These are phyloP conservation scores for Litchi chinensis DNA, from an alignment of 345 rosid species.

Conservation along the genomic window DNA sequence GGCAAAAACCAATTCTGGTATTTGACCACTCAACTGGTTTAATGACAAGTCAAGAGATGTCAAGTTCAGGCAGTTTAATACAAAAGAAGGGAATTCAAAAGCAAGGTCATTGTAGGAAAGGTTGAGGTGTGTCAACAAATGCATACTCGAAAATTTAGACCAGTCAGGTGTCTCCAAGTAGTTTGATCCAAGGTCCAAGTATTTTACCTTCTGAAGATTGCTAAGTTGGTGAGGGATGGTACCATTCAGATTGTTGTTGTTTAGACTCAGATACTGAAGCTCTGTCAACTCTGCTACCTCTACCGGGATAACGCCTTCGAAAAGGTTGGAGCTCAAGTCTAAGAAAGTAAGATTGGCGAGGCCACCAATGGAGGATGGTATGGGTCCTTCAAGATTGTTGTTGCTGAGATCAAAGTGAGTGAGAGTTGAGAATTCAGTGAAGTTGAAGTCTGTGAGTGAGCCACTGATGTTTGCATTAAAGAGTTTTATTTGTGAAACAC, in stretches of 20 bases:
- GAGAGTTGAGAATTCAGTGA: slow-evolving; percentile 50
- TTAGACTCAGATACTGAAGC: slow-evolving; percentile 43
- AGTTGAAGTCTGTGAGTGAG: slow-evolving; percentile 45
- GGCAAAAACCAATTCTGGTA: slow-evolving; percentile 45
- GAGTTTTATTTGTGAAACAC: slow-evolving; percentile 44
- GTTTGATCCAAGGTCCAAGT: slow-evolving; percentile 61
- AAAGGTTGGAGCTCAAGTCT: slow-evolving; percentile 46
- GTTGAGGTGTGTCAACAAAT: slow-evolving; percentile 51
- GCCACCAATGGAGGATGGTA: slow-evolving; percentile 41
- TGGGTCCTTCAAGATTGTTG: slow-evolving; percentile 30
- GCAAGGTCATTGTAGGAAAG: slow-evolving; percentile 32
- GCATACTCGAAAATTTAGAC: slow-evolving; percentile 55
- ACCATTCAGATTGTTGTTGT: slow-evolving; percentile 52
- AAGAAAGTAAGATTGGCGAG: slow-evolving; percentile 42
- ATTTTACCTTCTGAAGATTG: slow-evolving; percentile 48
- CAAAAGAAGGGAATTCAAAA: slow-evolving; percentile 49
- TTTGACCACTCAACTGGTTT: slow-evolving; percentile 42
- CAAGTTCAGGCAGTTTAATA: slow-evolving; percentile 45
- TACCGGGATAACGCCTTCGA: slow-evolving; percentile 38
- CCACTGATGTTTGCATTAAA: slow-evolving; percentile 38
- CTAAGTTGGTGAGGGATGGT: slow-evolving; percentile 46
- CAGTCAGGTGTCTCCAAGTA: slow-evolving; percentile 51
- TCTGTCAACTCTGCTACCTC: slow-evolving; percentile 41
- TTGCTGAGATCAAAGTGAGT: slow-evolving; percentile 38
- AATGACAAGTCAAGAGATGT: slow-evolving; percentile 55